A percentile compares a stretch with the other conserved stretches of the same genome.
These are phyloP conservation scores for Xerocomus spinulosus DNA, from an alignment of 768 basidiomycete species.

Conservation along the genomic window DNA sequence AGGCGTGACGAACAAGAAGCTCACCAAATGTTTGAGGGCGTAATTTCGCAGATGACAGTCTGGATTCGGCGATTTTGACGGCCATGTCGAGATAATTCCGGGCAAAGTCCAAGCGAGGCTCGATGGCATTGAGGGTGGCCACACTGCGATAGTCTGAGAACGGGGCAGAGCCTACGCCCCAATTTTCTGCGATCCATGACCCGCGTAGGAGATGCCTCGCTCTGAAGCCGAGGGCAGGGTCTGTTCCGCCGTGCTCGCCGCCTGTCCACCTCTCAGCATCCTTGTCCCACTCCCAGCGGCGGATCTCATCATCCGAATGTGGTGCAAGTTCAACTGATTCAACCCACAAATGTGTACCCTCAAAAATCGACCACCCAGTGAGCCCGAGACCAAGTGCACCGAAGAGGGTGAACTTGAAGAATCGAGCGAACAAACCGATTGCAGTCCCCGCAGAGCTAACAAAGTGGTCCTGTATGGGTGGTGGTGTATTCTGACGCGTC, in stretches of 20 bases:
- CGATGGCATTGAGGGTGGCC: constrained; percentile 42
- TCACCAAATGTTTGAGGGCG: constrained; percentile 49
- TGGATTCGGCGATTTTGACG: constrained; percentile 42
- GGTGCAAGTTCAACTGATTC: constrained; percentile 48
- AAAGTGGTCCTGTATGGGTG: constrained; percentile 32
- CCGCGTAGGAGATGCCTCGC: constrained; percentile 59
- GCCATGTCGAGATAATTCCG: constrained; percentile 51
- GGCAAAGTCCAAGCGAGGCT: constrained; percentile 51
- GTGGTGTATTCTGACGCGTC: constrained; percentile 3
- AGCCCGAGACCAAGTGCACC: constrained; percentile 41
- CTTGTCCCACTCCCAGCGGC: constrained; percentile 64
- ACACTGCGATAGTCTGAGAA: constrained; percentile 31
- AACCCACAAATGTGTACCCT: constrained; percentile 58
- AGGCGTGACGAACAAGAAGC: constrained; percentile 53
- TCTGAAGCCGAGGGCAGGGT: constrained; percentile 58
- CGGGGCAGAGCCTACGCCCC: constrained; percentile 50
- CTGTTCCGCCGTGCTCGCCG: constrained; percentile 60
- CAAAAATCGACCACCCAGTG: constrained; percentile 46
- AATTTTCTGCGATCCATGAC: constrained; percentile 69
- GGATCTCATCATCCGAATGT: constrained; percentile 48
- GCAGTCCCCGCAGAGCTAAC: constrained; percentile 35
- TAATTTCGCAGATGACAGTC: constrained; percentile 36
- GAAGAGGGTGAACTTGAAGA: constrained; percentile 47
- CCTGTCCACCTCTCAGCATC: constrained; percentile 62
- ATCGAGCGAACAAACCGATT: constrained; percentile 41